A percentile compares a stretch with the other conserved stretches of the same genome.
Evolutionary conservation across 2,329 filamentous ascomycete species (phyloP).

Genomic region (Trematosphaeria pertusa): DNA sequence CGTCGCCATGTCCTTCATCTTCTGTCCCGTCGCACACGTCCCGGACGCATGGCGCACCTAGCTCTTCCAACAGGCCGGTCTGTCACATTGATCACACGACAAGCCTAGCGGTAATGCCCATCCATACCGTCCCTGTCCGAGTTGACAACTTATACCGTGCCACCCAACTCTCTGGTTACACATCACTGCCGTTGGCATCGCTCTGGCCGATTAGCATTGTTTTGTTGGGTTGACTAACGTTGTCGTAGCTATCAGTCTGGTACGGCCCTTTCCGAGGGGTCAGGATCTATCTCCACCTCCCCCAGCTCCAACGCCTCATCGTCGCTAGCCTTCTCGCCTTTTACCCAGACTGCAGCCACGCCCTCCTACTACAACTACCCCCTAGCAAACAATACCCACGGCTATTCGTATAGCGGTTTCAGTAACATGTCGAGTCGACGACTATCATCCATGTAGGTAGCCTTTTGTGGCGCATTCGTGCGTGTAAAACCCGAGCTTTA

Average conservation of each 20-base stretch:
- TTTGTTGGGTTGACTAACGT: conserved; percentile 44
- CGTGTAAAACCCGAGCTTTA: conserved; percentile 38
- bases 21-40: conserved; percentile 46
- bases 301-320: conserved; percentile 60
- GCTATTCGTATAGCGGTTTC: conserved; percentile 47
- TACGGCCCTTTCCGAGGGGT: conserved; percentile 62
- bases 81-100: conserved; percentile 56
- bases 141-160: conserved; percentile 50
- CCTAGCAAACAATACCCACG: conserved; percentile 46
- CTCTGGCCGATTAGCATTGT: conserved; percentile 34
- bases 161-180: conserved; percentile 48
- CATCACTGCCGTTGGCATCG: conserved; percentile 46
- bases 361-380: conserved; percentile 44
- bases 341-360: conserved; percentile 35
- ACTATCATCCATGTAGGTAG: conserved; percentile 54
- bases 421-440: conserved; percentile 50
- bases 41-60: conserved; percentile 47
- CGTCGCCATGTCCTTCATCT: conserved; percentile 47
- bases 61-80: conserved; percentile 47
- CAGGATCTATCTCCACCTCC: conserved; percentile 61
- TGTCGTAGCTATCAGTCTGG: conserved; percentile 58
- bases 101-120: conserved; percentile 45
- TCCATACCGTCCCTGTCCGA: conserved; percentile 44
- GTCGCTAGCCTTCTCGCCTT: conserved; percentile 51
- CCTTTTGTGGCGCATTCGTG: conserved; percentile 42